Conservation (phyloP, 495 filamentous ascomycete species). For the Hypoxylon intermedium region DNA sequence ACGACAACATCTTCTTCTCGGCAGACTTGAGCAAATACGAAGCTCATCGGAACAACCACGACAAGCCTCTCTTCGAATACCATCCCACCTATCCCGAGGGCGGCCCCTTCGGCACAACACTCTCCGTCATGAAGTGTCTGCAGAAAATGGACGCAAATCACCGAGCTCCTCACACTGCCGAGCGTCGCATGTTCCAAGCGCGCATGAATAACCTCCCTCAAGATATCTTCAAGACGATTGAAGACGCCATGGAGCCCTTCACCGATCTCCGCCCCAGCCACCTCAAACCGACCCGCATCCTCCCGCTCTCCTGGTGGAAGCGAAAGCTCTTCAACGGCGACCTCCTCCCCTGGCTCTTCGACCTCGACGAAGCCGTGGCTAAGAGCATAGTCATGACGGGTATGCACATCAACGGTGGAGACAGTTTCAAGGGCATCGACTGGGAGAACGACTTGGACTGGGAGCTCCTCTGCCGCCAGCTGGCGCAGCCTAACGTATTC, state of each 20-base stretch:
- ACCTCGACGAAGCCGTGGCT: neutral
- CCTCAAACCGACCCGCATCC: slow-evolving; percentile 14
- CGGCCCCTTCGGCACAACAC: too few relatives aligned
- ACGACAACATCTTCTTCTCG: neutral
- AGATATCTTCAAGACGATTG: neutral
- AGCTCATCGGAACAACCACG: too few relatives aligned
- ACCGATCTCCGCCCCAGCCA: neutral
- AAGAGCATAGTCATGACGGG: neutral
- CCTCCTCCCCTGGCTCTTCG: slow-evolving; percentile 35
- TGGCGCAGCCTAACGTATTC: slow-evolving; percentile 19
- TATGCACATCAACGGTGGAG: neutral
- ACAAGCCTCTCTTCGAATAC: too few relatives aligned
- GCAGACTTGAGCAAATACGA: neutral
- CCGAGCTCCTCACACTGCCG: too few relatives aligned
- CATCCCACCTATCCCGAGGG: neutral
- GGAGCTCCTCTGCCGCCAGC: slow-evolving; percentile 35
- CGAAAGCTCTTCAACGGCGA: slow-evolving; percentile 15
- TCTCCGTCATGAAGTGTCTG: too few relatives aligned
- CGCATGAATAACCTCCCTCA: neutral
- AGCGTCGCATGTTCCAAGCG: too few relatives aligned
- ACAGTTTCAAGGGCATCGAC: neutral
- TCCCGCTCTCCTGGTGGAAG: slow-evolving; percentile 22
- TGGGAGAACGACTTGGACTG: slow-evolving; percentile 25
- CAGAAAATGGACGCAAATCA: too few relatives aligned
- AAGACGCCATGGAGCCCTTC: slow-evolving; percentile 16